Conservation (phyloP, 352 stramenopile genomes). For the Pilasporangium apinafurcum region DNA sequence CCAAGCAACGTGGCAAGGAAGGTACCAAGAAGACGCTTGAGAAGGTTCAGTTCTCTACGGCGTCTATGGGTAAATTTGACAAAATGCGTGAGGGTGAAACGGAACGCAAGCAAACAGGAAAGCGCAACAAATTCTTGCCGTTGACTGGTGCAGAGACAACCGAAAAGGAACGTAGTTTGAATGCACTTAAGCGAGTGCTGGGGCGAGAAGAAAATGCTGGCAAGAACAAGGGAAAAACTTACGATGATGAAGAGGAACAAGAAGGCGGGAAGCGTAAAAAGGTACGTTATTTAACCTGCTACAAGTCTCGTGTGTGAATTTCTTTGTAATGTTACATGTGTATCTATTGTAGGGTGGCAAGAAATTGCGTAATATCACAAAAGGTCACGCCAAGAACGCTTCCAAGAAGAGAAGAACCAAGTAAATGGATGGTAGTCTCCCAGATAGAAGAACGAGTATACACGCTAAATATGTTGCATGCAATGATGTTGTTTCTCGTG, state of each 20-base stretch:
- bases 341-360: constrained; percentile 17
- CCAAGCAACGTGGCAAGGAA: constrained; percentile 85
- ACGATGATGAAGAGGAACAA: constrained; percentile 50
- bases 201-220: constrained; percentile 72
- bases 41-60: constrained; percentile 91
- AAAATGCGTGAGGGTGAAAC: constrained; percentile 90
- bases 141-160: constrained; percentile 60
- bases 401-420: constrained; percentile 13
- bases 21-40: constrained; percentile 84
- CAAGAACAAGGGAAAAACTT: constrained; percentile 56
- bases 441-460: not conserved
- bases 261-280: constrained; percentile 57
- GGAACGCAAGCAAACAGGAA: constrained; percentile 83
- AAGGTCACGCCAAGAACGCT: constrained; percentile 57
- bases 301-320: not conserved
- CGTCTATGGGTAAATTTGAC: constrained; percentile 94
- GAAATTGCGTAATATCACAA: constrained; percentile 73
- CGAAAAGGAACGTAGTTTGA: constrained; percentile 82
- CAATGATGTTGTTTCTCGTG: not conserved
- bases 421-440: constrained; percentile 1
- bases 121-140: constrained; percentile 79
- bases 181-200: constrained; percentile 65
- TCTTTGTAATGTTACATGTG: not conserved
- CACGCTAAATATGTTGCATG: constrained; percentile 9
- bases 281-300: constrained; percentile 9